Evolutionary conservation across 139 green algal genomes (phyloP).

Genomic region (Bryopsis sp.): DNA sequence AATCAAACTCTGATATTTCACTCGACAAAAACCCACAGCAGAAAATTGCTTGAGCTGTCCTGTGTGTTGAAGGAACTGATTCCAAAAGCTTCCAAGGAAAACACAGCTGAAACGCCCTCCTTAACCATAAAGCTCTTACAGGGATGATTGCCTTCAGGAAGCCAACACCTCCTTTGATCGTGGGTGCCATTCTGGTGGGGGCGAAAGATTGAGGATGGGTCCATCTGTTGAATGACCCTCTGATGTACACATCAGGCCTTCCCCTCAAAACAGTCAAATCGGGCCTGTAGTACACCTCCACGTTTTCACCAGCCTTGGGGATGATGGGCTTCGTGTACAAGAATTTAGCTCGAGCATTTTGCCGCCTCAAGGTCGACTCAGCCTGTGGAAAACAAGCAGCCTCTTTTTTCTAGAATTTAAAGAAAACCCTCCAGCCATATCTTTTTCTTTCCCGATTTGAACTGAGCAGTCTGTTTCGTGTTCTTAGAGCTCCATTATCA

Average conservation of each 20-base stretch:
- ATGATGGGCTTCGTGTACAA: conserved; percentile 67
- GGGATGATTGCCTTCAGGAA: conserved; percentile 43
- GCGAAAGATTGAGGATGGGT: conserved; percentile 31
- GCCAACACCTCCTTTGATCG: conserved; percentile 39
- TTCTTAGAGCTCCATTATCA: too few relatives aligned
- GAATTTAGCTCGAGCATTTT: conserved; percentile 37
- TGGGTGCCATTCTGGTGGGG: conserved; percentile 42
- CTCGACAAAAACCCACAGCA: background rate
- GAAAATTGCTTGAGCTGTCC: background rate
- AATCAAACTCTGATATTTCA: too few relatives aligned
- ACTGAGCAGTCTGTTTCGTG: too few relatives aligned
- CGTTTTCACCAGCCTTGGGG: conserved; percentile 33
- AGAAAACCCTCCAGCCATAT: too few relatives aligned
- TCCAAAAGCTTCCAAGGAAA: background rate
- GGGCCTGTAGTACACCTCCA: conserved; percentile 88
- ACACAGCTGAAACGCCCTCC: too few relatives aligned
- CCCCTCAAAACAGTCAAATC: conserved; percentile 71
- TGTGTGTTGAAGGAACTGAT: conserved; percentile 2
- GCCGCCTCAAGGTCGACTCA: conserved; percentile 1
- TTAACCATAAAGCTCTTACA: background rate
- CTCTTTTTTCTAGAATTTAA: background rate
- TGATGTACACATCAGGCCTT: conserved; percentile 66
- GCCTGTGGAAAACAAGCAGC: conserved; percentile 14
- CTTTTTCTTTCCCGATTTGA: too few relatives aligned
- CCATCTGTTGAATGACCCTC: conserved; percentile 71